Conservation (phyloP, 2,329 filamentous ascomycete species). For the Calonectria crousiana region DNA sequence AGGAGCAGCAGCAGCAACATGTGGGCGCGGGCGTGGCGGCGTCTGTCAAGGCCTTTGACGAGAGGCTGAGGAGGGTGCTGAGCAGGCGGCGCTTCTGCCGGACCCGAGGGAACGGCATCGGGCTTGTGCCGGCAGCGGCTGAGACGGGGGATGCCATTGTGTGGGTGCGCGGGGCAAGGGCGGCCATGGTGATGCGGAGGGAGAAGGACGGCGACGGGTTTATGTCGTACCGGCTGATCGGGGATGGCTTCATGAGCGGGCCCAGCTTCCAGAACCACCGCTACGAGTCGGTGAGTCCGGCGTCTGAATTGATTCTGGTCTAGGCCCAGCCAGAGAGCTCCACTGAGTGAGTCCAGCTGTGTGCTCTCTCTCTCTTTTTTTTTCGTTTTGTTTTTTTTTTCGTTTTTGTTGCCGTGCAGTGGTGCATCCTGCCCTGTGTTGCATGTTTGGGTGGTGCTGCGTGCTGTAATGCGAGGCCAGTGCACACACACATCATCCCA, state of each 20-base stretch:
- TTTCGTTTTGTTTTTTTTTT: too few relatives aligned
- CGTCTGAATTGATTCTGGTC: background rate
- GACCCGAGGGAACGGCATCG: conserved; percentile 3
- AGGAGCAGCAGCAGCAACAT: background rate
- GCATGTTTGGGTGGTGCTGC: background rate
- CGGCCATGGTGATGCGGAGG: conserved; percentile 10
- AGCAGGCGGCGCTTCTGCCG: conserved; percentile 19
- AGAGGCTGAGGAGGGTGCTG: conserved; percentile 3
- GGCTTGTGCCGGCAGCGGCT: conserved; percentile 3
- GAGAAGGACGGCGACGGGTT: background rate
- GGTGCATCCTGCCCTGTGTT: background rate
- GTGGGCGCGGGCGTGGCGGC: background rate
- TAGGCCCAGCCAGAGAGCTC: background rate
- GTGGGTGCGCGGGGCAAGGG: conserved; percentile 11
- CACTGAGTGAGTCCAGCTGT: background rate
- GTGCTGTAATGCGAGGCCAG: background rate
- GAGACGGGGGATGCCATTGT: conserved; percentile 9
- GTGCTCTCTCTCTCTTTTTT: too few relatives aligned
- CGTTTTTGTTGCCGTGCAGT: background rate
- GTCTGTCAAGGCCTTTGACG: conserved; percentile 5
- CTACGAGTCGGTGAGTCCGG: background rate
- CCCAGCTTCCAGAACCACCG: background rate
- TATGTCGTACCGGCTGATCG: conserved; percentile 17
- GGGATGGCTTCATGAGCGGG: conserved; percentile 17
- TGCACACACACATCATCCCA: background rate